Evolutionary conservation across 306 rosid genomes (phyloP).

Genomic region (Quercus agrifolia): DNA sequence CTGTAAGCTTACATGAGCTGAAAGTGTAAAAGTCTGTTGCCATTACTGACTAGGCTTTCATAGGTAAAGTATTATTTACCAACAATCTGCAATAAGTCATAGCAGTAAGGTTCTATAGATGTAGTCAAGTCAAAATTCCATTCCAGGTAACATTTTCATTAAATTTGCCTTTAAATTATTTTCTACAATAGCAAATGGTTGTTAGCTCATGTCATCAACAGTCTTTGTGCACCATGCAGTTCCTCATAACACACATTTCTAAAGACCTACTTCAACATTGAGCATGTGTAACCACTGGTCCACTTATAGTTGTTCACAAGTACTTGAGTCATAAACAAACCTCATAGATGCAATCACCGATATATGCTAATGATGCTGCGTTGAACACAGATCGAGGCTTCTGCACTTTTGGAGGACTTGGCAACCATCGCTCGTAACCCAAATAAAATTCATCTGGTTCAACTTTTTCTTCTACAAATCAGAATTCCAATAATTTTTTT

Average conservation of each 20-base stretch:
- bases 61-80: not conserved
- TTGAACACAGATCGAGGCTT: conserved; percentile 79
- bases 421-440: conserved; percentile 84
- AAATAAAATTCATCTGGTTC: conserved; percentile 42
- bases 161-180: not conserved
- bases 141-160: not conserved
- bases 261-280: not conserved
- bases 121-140: not conserved
- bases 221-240: not conserved
- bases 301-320: not conserved
- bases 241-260: not conserved
- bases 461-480: conserved; percentile 18
- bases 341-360: conserved; percentile 89
- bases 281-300: not conserved
- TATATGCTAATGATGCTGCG: conserved; percentile 77
- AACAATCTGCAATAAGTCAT: not conserved
- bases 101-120: not conserved
- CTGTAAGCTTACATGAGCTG: not conserved
- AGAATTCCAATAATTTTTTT: not conserved
- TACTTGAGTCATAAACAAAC: conserved; percentile 27
- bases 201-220: not conserved
- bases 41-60: not conserved
- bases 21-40: not conserved
- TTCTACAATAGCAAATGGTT: not conserved
- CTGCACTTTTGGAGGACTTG: conserved; percentile 72